phyloP scores from a whole-genome alignment of 2,329 filamentous ascomycete species.

The Aspergillus sp. region DNA sequence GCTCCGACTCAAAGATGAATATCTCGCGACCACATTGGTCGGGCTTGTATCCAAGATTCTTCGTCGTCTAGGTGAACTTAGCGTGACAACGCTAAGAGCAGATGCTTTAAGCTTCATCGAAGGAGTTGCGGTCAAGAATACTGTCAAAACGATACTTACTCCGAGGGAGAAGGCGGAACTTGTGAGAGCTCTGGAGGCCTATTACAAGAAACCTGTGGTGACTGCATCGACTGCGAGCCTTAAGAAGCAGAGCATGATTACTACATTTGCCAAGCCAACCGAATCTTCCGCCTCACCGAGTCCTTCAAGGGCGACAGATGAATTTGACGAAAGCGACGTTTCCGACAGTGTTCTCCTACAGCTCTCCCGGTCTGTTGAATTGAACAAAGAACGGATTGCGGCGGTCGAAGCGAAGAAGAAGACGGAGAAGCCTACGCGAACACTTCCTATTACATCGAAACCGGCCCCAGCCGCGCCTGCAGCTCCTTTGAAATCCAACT shows the following conservation, averaged over 20 bases:
- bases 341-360: conserved; percentile 43
- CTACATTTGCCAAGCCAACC: conserved; percentile 38
- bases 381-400: conserved; percentile 41
- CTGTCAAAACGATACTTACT: conserved; percentile 75
- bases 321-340: conserved; percentile 41
- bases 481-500: conserved; percentile 29
- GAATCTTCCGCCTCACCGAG: conserved; percentile 37
- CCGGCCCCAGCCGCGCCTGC: conserved; percentile 19
- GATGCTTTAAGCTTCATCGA: conserved; percentile 64
- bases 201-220: conserved; percentile 47
- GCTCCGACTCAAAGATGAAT: conserved; percentile 85
- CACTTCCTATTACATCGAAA: conserved; percentile 26
- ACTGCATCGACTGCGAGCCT: conserved; percentile 41
- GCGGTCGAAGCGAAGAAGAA: conserved; percentile 30
- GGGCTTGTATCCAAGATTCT: conserved; percentile 82
- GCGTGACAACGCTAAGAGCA: conserved; percentile 65
- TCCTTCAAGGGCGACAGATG: conserved; percentile 33
- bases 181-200: conserved; percentile 58
- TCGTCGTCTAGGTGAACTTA: conserved; percentile 72
- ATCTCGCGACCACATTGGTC: conserved; percentile 78
- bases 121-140: conserved; percentile 53
- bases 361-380: conserved; percentile 43
- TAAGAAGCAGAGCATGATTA: conserved; percentile 47
- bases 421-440: conserved; percentile 24
- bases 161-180: conserved; percentile 83